Evolutionary conservation across 805 yeast genomes (phyloP).

Genomic region (Candida dendrica): DNA sequence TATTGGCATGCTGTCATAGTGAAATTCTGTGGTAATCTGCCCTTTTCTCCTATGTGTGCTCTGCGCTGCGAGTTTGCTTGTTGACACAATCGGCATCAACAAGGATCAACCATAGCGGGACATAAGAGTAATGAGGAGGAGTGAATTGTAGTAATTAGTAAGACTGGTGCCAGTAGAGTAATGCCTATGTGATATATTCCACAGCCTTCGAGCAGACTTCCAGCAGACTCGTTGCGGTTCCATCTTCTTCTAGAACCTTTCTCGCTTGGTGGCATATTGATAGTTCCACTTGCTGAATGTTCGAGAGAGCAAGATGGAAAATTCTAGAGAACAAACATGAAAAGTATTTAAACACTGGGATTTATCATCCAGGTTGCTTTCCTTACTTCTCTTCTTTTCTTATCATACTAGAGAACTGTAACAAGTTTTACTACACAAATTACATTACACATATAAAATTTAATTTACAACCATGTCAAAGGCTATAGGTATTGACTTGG

Average conservation of each 20-base stretch:
- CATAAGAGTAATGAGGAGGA: too few species aligned
- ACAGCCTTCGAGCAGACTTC: not conserved
- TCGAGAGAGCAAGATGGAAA: not conserved
- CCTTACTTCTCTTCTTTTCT: not conserved
- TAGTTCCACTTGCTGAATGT: not conserved
- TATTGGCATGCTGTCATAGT: too few species aligned
- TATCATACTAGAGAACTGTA: not conserved
- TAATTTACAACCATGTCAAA: conserved; percentile 37
- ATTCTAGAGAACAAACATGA: conserved; percentile 1
- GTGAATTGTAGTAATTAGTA: too few species aligned
- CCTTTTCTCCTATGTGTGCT: too few species aligned
- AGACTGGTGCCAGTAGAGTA: too few species aligned
- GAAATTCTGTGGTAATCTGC: too few species aligned
- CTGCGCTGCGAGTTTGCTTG: too few species aligned
- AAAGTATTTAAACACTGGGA: not conserved
- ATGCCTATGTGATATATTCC: too few species aligned
- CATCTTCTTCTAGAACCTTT: conserved; percentile 7
- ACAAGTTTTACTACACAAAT: not conserved
- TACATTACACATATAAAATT: conserved; percentile 1
- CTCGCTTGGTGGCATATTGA: not conserved
- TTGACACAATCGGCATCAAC: too few species aligned
- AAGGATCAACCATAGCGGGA: too few species aligned
- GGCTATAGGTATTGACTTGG: conserved; percentile 85
- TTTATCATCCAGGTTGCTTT: too few species aligned
- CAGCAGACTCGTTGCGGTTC: not conserved